Evolutionary conservation across 805 yeast genomes (phyloP).

Genomic region (Sporopachydermia quercuum): DNA sequence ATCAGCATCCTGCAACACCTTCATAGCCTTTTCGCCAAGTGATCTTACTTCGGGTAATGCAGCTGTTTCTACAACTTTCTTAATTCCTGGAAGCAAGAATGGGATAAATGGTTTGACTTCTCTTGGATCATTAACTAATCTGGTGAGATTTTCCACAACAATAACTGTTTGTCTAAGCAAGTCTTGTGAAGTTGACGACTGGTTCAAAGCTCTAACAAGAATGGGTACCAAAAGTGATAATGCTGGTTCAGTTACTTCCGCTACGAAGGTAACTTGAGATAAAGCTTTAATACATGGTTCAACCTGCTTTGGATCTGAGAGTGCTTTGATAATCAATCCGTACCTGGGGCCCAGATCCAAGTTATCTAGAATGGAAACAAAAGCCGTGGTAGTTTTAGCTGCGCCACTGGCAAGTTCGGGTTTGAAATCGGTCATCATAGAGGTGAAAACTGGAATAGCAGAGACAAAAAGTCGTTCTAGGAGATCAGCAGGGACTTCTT

Average conservation of each 20-base stretch:
- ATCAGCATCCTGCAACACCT: conserved; percentile 72
- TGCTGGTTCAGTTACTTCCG: conserved; percentile 96
- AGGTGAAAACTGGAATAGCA: conserved; percentile 75
- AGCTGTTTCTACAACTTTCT: conserved; percentile 78
- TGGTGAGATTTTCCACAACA: conserved; percentile 87
- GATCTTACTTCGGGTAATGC: conserved; percentile 94
- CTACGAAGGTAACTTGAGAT: conserved; percentile 90
- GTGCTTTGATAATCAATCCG: conserved; percentile 71
- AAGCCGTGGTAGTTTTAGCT: conserved; percentile 47
- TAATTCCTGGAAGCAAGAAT: conserved; percentile 76
- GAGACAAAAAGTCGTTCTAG: conserved; percentile 68
- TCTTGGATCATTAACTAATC: conserved; percentile 84
- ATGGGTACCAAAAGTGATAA: conserved; percentile 84
- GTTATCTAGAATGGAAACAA: conserved; percentile 77
- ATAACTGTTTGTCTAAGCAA: conserved; percentile 93
- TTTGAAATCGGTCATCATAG: conserved; percentile 87
- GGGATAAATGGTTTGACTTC: conserved; percentile 88
- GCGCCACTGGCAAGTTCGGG: conserved; percentile 90
- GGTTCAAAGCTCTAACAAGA: conserved; percentile 73
- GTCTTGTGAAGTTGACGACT: conserved; percentile 80
- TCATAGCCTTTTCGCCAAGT: conserved; percentile 73
- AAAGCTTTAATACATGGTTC: conserved; percentile 79
- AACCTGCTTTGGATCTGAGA: conserved; percentile 81
- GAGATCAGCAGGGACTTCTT: conserved; percentile 72
- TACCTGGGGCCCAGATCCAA: conserved; percentile 80